These are phyloP conservation scores for Calonectria pseudoreteaudii DNA, from an alignment of 2,329 filamentous ascomycete species.

Conservation along the genomic window DNA sequence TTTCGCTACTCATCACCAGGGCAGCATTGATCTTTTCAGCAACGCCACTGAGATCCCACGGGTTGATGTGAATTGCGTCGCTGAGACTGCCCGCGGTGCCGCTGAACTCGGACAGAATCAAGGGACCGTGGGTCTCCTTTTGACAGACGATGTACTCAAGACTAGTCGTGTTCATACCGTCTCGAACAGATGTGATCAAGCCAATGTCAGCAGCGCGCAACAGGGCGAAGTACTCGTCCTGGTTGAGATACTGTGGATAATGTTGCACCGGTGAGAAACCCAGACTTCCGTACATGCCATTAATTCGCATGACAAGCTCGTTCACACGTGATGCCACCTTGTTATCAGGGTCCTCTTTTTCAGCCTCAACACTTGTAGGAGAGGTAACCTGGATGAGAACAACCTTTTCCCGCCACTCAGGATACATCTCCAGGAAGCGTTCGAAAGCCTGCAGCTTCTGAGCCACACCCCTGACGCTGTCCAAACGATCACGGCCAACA, in stretches of 20 bases:
- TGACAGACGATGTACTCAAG: conserved; percentile 96
- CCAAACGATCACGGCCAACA: conserved; percentile 92
- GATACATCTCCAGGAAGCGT: conserved; percentile 88
- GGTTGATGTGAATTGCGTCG: conserved; percentile 95
- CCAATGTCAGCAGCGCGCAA: conserved; percentile 90
- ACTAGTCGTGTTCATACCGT: conserved; percentile 98
- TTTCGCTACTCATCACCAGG: conserved; percentile 77
- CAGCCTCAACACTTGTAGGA: conserved; percentile 82
- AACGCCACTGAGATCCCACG: conserved; percentile 89
- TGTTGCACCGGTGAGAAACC: conserved; percentile 93
- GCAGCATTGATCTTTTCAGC: conserved; percentile 86
- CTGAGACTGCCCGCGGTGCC: conserved; percentile 88
- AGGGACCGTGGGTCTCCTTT: conserved; percentile 84
- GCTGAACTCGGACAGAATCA: conserved; percentile 97
- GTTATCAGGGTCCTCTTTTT: conserved; percentile 79
- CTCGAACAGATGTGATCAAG: conserved; percentile 93
- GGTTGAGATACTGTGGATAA: conserved; percentile 91
- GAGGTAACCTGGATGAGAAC: conserved; percentile 96
- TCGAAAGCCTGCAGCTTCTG: conserved; percentile 97
- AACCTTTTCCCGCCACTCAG: conserved; percentile 91
- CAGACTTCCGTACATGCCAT: conserved; percentile 88
- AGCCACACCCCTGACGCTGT: conserved; percentile 92
- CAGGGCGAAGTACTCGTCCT: conserved; percentile 95
- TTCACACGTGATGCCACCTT: conserved; percentile 91
- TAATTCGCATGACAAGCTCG: conserved; percentile 90